Percentiles rank a stretch among this genome's conserved stretches.
Conservation (phyloP, 139 green algal genomes). For the Chlamydomonas sp. region DNA sequence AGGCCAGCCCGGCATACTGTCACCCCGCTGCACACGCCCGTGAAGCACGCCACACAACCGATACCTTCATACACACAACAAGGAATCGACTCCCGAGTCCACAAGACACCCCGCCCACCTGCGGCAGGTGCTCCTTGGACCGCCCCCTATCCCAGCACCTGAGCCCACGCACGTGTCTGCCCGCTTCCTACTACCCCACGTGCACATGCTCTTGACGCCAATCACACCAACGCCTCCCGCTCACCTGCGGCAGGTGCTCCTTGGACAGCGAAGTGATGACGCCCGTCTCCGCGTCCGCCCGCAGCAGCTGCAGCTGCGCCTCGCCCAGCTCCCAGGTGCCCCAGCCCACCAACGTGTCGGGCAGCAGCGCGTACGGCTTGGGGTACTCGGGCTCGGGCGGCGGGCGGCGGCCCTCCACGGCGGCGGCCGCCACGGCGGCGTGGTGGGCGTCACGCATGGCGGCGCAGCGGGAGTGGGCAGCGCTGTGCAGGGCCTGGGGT, state of each 20-base stretch:
- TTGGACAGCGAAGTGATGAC: constrained; percentile 3
- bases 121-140: constrained; percentile 3
- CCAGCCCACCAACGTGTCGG: constrained; percentile 48
- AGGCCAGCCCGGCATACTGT: too few species aligned
- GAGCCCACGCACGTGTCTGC: not conserved
- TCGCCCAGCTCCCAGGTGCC: constrained; percentile 20
- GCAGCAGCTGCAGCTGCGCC: not conserved
- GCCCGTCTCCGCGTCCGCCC: not conserved
- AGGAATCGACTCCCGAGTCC: not conserved
- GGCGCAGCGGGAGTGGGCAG: constrained; percentile 5
- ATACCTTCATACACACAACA: too few species aligned
- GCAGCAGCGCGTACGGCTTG: constrained; percentile 35
- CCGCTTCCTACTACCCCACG: too few species aligned
- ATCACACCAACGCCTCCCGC: not conserved
- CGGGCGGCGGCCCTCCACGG: not conserved
- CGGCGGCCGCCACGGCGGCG: constrained; percentile 9
- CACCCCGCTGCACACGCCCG: too few species aligned
- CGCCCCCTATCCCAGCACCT: not conserved
- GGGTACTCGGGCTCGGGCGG: not conserved
- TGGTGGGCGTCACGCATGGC: not conserved
- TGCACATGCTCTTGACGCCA: too few species aligned
- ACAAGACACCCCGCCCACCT: not conserved
- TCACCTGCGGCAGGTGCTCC: constrained; percentile 4
- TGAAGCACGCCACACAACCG: too few species aligned
- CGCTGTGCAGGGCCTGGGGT: constrained; percentile 26